These are phyloP conservation scores for Kalmanozyma brasiliensis DNA, from an alignment of 1,284 basidiomycete genomes.

Conservation along the genomic window DNA sequence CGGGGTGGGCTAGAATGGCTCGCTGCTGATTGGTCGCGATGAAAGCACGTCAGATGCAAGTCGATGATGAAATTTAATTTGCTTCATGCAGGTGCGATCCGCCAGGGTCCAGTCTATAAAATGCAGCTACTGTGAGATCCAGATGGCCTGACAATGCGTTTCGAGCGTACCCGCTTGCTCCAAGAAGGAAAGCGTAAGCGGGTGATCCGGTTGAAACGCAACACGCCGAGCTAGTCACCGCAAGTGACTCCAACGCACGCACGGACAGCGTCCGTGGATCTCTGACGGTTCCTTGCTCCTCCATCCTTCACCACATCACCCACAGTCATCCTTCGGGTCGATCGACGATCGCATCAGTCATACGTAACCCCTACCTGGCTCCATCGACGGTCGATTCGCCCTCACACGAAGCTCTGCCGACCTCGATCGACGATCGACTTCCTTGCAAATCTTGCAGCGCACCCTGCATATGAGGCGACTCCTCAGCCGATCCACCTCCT, in stretches of 20 bases:
- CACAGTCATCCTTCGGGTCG: neutral
- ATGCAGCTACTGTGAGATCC: neutral
- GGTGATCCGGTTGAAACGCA: neutral
- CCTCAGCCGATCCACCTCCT: conserved; percentile 2
- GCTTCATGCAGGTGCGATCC: neutral
- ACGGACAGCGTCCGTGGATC: neutral
- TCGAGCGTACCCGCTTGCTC: no score
- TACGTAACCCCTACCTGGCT: no score
- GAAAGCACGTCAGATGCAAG: conserved; percentile 33
- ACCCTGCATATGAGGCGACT: conserved; percentile 26
- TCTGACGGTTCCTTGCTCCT: no score
- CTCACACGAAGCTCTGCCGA: no score
- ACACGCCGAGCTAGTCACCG: conserved; percentile 5
- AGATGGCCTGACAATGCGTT: no score
- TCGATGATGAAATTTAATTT: conserved; percentile 32
- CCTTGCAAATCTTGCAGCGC: no score
- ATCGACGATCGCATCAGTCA: neutral
- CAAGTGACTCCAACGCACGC: neutral
- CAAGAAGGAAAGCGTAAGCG: no score
- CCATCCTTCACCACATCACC: neutral
- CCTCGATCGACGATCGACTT: no score
- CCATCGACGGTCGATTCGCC: no score
- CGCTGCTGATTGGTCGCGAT: conserved; percentile 17
- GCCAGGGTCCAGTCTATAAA: conserved; percentile 9
- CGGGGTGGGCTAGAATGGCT: conserved; percentile 2